Evolutionary conservation across 2,329 filamentous ascomycete genomes (phyloP).

Genomic region (Ceratocystis alfenasii): DNA sequence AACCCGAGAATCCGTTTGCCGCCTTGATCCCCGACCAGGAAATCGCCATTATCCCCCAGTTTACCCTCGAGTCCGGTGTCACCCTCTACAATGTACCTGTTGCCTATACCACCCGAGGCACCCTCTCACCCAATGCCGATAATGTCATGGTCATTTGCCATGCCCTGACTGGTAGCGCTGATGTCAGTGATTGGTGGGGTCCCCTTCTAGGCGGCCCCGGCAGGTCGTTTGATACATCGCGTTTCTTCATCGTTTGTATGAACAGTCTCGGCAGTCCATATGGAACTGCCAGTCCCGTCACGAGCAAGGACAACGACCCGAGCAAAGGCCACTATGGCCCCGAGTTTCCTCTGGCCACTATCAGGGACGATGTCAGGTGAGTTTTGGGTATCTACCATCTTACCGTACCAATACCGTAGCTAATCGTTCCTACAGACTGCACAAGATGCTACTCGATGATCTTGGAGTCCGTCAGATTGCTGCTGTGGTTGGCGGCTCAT

Average conservation of each 20-base stretch:
- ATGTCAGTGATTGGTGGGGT: constrained; percentile 82
- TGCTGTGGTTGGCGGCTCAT: constrained; percentile 68
- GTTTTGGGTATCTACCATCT: constrained; percentile 27
- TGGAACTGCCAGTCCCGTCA: constrained; percentile 78
- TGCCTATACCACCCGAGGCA: constrained; percentile 54
- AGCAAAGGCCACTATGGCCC: constrained; percentile 73
- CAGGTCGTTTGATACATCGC: constrained; percentile 65
- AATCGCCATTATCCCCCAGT: constrained; percentile 74
- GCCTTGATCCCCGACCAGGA: constrained; percentile 77
- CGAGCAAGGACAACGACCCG: constrained; percentile 69
- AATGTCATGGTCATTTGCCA: constrained; percentile 72
- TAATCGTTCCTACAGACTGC: constrained; percentile 41
- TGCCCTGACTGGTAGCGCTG: constrained; percentile 72
- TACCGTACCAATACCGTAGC: neutral
- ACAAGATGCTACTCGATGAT: constrained; percentile 69
- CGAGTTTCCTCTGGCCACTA: constrained; percentile 90
- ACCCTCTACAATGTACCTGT: constrained; percentile 64
- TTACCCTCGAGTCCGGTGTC: constrained; percentile 86
- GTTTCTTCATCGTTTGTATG: constrained; percentile 78
- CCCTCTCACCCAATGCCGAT: constrained; percentile 45
- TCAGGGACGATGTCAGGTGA: constrained; percentile 89
- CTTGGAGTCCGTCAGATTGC: constrained; percentile 68
- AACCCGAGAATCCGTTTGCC: constrained; percentile 87
- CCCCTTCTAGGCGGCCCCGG: constrained; percentile 67
- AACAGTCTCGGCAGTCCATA: constrained; percentile 79